phyloP scores from a whole-genome alignment of 164 flowering plant species.

The Magnolia changhungtana region DNA sequence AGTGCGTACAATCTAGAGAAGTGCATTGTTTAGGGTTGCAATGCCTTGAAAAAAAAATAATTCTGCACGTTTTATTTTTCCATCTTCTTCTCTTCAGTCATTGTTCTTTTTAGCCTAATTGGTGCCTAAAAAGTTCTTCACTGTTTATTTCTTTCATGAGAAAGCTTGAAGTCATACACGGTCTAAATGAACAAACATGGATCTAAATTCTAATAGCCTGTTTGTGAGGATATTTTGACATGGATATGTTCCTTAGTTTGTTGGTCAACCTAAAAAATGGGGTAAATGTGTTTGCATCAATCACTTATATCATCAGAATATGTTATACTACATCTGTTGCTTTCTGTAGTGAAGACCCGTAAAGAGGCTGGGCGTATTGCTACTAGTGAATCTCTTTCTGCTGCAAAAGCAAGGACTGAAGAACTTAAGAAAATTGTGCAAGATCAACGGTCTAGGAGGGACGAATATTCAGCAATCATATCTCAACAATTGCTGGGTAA shows the following conservation, averaged over 20 bases:
- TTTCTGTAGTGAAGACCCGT: slow-evolving; percentile 65
- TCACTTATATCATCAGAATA: background rate
- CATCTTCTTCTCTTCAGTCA: too few relatives aligned
- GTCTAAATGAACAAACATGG: too few relatives aligned
- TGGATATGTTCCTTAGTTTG: too few relatives aligned
- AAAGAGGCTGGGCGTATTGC: slow-evolving; percentile 75
- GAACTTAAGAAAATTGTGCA: slow-evolving; percentile 48
- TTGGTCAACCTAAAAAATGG: background rate
- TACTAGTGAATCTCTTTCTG: slow-evolving; percentile 49
- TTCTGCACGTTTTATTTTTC: too few relatives aligned
- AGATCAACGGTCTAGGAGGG: slow-evolving; percentile 50
- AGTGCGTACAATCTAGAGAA: background rate
- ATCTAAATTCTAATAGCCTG: too few relatives aligned
- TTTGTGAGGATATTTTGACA: background rate
- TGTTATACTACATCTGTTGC: slow-evolving; percentile 9
- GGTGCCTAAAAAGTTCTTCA: too few relatives aligned
- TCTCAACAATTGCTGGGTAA: slow-evolving; percentile 57
- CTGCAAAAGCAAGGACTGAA: slow-evolving; percentile 49
- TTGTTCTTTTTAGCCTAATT: too few relatives aligned
- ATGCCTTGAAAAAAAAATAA: too few relatives aligned
- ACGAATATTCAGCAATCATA: slow-evolving; percentile 51
- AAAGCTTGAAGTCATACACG: too few relatives aligned
- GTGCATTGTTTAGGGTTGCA: background rate
- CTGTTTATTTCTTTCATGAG: too few relatives aligned
- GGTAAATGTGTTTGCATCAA: background rate